Conservation (phyloP, 2,329 filamentous ascomycete genomes). For the Hymenotorrendiella dingleyae region DNA sequence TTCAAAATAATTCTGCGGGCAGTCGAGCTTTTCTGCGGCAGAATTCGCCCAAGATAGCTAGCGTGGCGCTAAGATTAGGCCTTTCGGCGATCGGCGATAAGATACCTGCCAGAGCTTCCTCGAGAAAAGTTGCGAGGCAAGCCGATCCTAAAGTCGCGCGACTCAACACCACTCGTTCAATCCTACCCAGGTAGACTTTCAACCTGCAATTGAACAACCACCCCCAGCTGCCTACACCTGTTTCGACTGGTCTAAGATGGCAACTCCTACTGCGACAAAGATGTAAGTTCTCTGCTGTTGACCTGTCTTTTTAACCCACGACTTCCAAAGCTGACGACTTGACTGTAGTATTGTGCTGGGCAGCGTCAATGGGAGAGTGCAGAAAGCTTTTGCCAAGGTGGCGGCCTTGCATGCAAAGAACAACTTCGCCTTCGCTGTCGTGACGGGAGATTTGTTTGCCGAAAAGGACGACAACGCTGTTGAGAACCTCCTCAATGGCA, state of each 20-base stretch:
- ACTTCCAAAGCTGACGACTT: conserved; percentile 9
- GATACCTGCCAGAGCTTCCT: conserved; percentile 1
- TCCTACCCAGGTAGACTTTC: not conserved
- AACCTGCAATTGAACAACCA: conserved; percentile 4
- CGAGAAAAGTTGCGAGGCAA: not conserved
- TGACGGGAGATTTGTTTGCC: conserved; percentile 78
- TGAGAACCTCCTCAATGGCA: conserved; percentile 62
- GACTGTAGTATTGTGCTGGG: conserved; percentile 61
- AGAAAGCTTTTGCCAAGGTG: conserved; percentile 73
- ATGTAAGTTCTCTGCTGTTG: conserved; percentile 12
- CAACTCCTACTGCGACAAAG: conserved; percentile 6
- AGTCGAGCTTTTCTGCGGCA: conserved; percentile 9
- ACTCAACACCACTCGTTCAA: conserved; percentile 1
- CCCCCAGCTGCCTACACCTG: not conserved
- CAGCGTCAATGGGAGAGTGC: conserved; percentile 72
- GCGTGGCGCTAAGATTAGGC: conserved; percentile 15
- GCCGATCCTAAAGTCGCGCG: conserved; percentile 1
- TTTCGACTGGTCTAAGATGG: not conserved
- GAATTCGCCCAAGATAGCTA: conserved; percentile 7
- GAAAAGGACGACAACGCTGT: conserved; percentile 56
- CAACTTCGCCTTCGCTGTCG: conserved; percentile 76
- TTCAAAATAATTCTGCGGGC: conserved; percentile 10
- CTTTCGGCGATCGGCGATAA: conserved; percentile 10
- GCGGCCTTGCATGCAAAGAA: conserved; percentile 79
- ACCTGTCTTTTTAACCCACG: not conserved